Conservation (phyloP, 2,329 filamentous ascomycete genomes). For the Stagonosporopsis cucurbitacearum region DNA sequence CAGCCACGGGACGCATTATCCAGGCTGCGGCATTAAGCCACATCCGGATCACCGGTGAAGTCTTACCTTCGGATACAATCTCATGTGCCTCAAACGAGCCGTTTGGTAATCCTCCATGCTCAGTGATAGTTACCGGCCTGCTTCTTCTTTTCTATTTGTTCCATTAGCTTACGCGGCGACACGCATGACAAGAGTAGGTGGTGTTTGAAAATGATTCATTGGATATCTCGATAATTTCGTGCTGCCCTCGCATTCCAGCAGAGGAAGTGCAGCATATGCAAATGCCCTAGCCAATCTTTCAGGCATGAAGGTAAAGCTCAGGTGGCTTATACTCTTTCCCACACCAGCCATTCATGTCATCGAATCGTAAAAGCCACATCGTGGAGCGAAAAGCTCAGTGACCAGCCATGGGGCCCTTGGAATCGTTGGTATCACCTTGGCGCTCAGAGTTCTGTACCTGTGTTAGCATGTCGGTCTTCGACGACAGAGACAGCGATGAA, state of each 20-base stretch:
- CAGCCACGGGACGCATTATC: not conserved
- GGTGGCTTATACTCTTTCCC: constrained; percentile 8
- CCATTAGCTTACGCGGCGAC: not conserved
- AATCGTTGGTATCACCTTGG: constrained; percentile 53
- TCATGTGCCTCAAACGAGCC: not conserved
- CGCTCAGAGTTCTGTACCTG: constrained; percentile 47
- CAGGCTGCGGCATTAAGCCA: not conserved
- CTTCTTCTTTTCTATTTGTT: not conserved
- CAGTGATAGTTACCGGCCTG: not conserved
- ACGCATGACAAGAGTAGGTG: not conserved
- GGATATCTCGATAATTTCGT: constrained; percentile 20
- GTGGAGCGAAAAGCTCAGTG: constrained; percentile 33
- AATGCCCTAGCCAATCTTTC: constrained; percentile 21
- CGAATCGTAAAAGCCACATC: constrained; percentile 24
- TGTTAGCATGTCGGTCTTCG: constrained; percentile 14
- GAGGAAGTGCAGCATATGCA: constrained; percentile 23
- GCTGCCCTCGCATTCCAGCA: constrained; percentile 29
- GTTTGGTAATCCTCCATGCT: not conserved
- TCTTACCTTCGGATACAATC: not conserved
- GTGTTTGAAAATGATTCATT: constrained; percentile 21
- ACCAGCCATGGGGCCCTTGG: constrained; percentile 43
- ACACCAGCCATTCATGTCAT: constrained; percentile 26
- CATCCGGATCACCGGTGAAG: not conserved
- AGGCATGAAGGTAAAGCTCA: constrained; percentile 16
- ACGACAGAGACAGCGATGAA: not conserved